Conservation (phyloP, 192 early-diverging fungal species). For the Umbelopsis sp. region DNA sequence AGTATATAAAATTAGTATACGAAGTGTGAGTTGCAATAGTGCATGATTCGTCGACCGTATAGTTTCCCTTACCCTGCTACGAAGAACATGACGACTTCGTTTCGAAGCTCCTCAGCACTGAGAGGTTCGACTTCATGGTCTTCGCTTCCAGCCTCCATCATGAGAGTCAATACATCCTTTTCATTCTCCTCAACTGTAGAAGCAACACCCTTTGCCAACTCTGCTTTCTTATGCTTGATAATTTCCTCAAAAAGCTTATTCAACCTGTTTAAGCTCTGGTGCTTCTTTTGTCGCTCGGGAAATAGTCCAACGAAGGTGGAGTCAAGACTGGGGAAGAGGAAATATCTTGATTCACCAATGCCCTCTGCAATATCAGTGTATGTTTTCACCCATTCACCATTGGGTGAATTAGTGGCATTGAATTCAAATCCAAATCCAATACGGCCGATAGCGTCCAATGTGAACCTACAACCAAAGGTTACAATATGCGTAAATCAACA, state of each 20-base stretch:
- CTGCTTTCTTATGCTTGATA: constrained; percentile 20
- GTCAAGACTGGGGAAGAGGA: constrained; percentile 29
- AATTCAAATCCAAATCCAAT: constrained; percentile 40
- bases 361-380: constrained; percentile 22
- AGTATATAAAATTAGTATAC: background rate
- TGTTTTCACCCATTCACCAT: constrained; percentile 23
- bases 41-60: background rate
- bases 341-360: constrained; percentile 7
- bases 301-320: constrained; percentile 18
- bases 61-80: background rate
- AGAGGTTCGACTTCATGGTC: background rate
- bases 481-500: background rate
- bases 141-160: constrained; percentile 30
- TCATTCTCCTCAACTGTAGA: constrained; percentile 17
- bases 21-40: too few relatives aligned
- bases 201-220: background rate
- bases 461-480: background rate
- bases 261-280: constrained; percentile 20
- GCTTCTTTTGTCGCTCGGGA: constrained; percentile 19
- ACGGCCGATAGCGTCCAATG: constrained; percentile 34
- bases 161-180: constrained; percentile 33
- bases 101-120: constrained; percentile 25
- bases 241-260: constrained; percentile 19
- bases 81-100: background rate
- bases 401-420: constrained; percentile 17